Evolutionary conservation across 805 yeast genomes (phyloP), one percentile per base, ranked within the genome.

Genomic region (Starmerella lactis-condensi): DNA sequence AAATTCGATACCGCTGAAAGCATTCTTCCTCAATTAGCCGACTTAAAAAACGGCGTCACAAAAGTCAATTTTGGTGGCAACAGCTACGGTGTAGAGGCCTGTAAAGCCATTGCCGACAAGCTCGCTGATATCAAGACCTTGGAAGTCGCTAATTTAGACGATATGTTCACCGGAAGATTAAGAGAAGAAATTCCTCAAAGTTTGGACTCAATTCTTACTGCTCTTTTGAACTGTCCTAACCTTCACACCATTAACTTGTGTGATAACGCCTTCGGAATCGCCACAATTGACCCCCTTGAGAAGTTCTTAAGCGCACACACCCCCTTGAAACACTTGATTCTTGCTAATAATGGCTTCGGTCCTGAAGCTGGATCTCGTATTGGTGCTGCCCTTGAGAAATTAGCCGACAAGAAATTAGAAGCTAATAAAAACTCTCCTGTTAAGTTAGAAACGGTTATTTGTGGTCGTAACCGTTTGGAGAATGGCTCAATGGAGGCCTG

Each of bases 311-410:
- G 77, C 9, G 63, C 73, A 44, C 92, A 85, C 22, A 65, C 69
- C 12, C 71, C 91, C 17, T 58, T 89, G 34, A 75, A 78, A 54
- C 94, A 89, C 51, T 65, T 89, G 53, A 72, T 79, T 42, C 62
- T 89, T 39, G 75, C 94, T 28, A 89, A 89, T 57, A 89, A 89
- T 53, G 99, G 99, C 34, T 75, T 89, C 71, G 99, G 99, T 22
- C 99, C 99, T 17, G 76, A 76, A 52, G 93, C 96, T 1, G 98
- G 99, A 46, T 75, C 85, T 35, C 69, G 93, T 52, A 77, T 89
- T 39, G 99, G 95, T 37, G 70, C 71, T 45, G 78, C 93, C 4
- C 65, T 89, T 28, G 78, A 62, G 57, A 64, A 66, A 43, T 64
- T 85, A 41, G 70, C 89, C 14, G 53, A 52, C 31, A 73, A 72